Evolutionary conservation across 2,329 filamentous ascomycete genomes (phyloP).

Genomic region (Fusarium sp.): DNA sequence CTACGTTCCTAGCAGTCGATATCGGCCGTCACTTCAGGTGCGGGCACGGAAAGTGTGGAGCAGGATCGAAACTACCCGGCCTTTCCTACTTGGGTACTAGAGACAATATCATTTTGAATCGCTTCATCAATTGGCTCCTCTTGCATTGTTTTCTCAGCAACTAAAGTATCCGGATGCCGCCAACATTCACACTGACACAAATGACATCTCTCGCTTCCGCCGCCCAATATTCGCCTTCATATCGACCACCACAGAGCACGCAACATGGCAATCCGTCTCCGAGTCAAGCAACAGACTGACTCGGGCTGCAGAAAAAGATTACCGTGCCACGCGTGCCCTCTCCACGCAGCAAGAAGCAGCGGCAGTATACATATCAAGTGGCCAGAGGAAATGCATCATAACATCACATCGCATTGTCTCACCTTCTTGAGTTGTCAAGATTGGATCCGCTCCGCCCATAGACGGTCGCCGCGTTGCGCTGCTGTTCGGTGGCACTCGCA

Average conservation of each 20-base stretch:
- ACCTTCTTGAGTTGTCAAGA: constrained; percentile 34
- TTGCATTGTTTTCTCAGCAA: constrained; percentile 1
- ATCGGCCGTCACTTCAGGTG: neutral
- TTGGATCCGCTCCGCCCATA: constrained; percentile 41
- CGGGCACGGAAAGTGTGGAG: neutral
- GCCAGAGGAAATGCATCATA: constrained; percentile 41
- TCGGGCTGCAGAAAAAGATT: constrained; percentile 25
- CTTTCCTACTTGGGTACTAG: too few species aligned
- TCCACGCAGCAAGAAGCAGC: constrained; percentile 32
- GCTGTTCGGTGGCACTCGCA: constrained; percentile 36
- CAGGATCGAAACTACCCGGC: too few species aligned
- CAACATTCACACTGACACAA: constrained; percentile 15
- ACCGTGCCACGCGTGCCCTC: constrained; percentile 29
- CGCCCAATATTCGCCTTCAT: constrained; percentile 14
- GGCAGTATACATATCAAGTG: constrained; percentile 27
- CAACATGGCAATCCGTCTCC: constrained; percentile 25
- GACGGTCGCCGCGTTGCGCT: constrained; percentile 39
- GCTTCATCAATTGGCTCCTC: neutral
- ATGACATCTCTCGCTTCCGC: neutral
- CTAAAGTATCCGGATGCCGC: neutral
- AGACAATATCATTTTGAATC: too few species aligned
- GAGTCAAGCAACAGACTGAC: constrained; percentile 28
- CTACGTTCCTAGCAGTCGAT: neutral
- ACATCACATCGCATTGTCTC: constrained; percentile 45
- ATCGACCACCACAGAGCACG: constrained; percentile 1